Evolutionary conservation across 106 monocot genomes (phyloP), one percentile per base, ranked within the genome.

Genomic region (Iris macrosiphon): DNA sequence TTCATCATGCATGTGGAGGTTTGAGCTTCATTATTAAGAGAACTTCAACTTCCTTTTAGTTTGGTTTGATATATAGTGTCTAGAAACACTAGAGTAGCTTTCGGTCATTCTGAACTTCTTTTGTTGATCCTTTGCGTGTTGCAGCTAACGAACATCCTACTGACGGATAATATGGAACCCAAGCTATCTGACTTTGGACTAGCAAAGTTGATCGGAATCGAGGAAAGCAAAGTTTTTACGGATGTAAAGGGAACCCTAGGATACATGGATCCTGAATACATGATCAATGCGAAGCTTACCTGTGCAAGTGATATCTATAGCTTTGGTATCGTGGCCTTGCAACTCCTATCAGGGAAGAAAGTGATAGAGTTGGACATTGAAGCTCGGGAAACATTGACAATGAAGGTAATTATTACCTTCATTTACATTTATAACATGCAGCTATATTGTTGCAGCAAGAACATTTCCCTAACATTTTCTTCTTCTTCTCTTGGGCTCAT

Each of bases 241-340:
- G 68, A 67, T 22, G 63, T 79, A 4, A 68, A 68, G 40, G 78
- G 78, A 55, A 79, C 78, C 15, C 68, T 73, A 6, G 79, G 79
- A 16, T 79, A 79, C 52, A 64, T 79, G 73, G 79, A 73, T 26
- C 79, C 79, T 2, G 79, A 79, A 24, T 73, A 65, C 60, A 63
- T 79, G 50, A 60, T 59, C 11, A 52, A 72, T 52, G 62, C 64
- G 5, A 68, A 69, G 60, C 63, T 79, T 10, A 60, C 73, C 23
- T 52, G 58, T 31, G 31, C 68, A 9, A 69, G 68, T 30, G 79
- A 79, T 35, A 52, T 79, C 11, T 79, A 79, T 30, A 73, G 79
- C 44, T 79, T 79, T 51, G 79, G 79, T 20, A 64, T 73, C 0
- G 79, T 79, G 24, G 26, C 45, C 0, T 49, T 79, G 18, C 68